Conservation (phyloP, 75 land plant genomes). For the Sequoiadendron giganteum region DNA sequence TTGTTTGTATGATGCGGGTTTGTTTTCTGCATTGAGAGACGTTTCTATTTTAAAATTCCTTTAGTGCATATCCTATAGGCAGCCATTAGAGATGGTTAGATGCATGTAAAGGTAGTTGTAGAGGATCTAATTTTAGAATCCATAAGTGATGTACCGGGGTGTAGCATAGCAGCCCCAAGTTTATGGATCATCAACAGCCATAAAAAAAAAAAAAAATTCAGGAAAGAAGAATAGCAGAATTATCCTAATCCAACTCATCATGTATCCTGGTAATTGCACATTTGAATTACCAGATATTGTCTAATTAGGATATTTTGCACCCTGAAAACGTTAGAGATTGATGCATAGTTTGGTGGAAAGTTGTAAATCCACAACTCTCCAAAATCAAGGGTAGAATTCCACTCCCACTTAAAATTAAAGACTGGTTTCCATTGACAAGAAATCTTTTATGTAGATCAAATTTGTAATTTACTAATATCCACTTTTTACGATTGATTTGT, state of each 20-base stretch:
- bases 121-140: too few species aligned
- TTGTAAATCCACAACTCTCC: not conserved
- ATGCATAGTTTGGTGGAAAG: not conserved
- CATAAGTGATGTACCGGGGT: too few species aligned
- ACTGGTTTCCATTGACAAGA: not conserved
- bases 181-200: not conserved
- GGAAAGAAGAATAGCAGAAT: not conserved
- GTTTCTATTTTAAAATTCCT: too few species aligned
- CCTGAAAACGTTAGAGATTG: not conserved
- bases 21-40: too few species aligned
- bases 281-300: not conserved
- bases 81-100: too few species aligned
- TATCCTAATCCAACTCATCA: not conserved
- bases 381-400: not conserved
- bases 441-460: not conserved
- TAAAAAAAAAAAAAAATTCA: too few species aligned
- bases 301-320: not conserved
- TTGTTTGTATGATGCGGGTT: too few species aligned
- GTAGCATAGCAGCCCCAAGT: too few species aligned
- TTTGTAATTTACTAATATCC: not conserved
- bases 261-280: not conserved
- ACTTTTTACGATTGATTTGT: not conserved
- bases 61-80: too few species aligned
- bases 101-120: too few species aligned
- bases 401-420: not conserved